These are phyloP conservation scores for Naganishia albida DNA, from an alignment of 1,284 basidiomycete species.

Conservation along the genomic window DNA sequence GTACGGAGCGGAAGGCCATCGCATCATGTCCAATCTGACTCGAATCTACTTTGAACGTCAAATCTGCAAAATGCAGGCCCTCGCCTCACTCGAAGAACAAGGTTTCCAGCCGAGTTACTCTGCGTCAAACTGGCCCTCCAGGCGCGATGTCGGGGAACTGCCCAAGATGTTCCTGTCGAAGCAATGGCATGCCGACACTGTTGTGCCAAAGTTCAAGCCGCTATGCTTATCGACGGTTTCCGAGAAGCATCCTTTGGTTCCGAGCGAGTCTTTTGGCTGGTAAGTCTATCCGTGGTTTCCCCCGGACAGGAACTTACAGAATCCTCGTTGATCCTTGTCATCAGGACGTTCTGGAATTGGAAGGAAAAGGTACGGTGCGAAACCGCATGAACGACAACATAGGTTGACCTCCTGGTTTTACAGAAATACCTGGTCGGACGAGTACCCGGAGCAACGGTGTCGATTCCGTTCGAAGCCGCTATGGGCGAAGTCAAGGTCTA, in stretches of 20 bases:
- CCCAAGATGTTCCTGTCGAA: slow-evolving; percentile 34
- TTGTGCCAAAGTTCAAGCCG: slow-evolving; percentile 38
- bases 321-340: neutral
- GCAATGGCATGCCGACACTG: neutral
- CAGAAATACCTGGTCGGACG: slow-evolving; percentile 45
- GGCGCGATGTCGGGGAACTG: neutral
- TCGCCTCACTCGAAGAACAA: slow-evolving; percentile 32
- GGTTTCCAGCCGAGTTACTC: slow-evolving; percentile 3
- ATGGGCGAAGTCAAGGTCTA: slow-evolving; percentile 44
- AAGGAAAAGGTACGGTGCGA: slow-evolving; percentile 38
- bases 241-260: slow-evolving; percentile 40
- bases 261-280: slow-evolving; percentile 9
- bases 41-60: slow-evolving; percentile 46
- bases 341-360: slow-evolving; percentile 49
- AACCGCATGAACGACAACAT: neutral
- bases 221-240: slow-evolving; percentile 44
- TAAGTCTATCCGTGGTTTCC: neutral
- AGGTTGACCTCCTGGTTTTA: neutral
- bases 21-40: slow-evolving; percentile 42
- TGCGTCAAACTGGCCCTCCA: neutral
- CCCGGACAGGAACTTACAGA: neutral
- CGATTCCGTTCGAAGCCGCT: slow-evolving; percentile 41
- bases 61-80: slow-evolving; percentile 47
- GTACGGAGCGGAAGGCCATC: slow-evolving; percentile 39
- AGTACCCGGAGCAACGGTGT: slow-evolving; percentile 43